These are phyloP conservation scores for Porogramme epimiltina DNA, from an alignment of 1,284 basidiomycete genomes.

Conservation along the genomic window DNA sequence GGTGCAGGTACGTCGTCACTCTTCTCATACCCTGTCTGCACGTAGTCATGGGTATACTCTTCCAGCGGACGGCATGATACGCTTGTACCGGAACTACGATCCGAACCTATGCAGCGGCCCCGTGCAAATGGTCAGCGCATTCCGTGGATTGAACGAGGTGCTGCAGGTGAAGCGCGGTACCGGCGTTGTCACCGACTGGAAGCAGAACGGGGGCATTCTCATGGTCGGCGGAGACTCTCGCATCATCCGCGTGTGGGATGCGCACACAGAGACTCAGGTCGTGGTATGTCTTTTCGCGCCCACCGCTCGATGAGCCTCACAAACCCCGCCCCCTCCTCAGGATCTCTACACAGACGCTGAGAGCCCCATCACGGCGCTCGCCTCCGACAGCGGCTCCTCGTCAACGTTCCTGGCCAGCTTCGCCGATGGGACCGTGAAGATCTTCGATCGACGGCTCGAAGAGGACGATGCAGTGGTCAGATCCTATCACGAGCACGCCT, in stretches of 20 bases:
- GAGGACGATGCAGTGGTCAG: slow-evolving; percentile 86
- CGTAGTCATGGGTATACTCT: background rate
- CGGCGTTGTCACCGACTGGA: slow-evolving; percentile 93
- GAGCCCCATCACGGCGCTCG: slow-evolving; percentile 86
- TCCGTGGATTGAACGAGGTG: slow-evolving; percentile 86
- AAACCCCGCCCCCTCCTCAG: slow-evolving; percentile 39
- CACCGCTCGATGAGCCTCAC: background rate
- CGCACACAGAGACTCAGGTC: slow-evolving; percentile 85
- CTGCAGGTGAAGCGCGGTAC: slow-evolving; percentile 73
- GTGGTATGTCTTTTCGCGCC: slow-evolving; percentile 57
- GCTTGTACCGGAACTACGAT: slow-evolving; percentile 92
- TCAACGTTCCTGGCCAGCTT: slow-evolving; percentile 91
- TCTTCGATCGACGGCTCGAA: slow-evolving; percentile 90
- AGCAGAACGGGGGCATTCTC: slow-evolving; percentile 84
- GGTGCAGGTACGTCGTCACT: slow-evolving; percentile 68
- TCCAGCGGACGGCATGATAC: slow-evolving; percentile 87
- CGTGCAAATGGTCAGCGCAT: slow-evolving; percentile 89
- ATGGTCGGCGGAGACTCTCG: slow-evolving; percentile 91
- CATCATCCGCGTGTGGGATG: slow-evolving; percentile 94
- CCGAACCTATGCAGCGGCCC: slow-evolving; percentile 61
- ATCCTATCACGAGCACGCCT: slow-evolving; percentile 81
- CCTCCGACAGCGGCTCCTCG: slow-evolving; percentile 77
- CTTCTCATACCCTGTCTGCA: background rate
- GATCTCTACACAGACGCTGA: slow-evolving; percentile 90
- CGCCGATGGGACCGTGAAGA: slow-evolving; percentile 88